These are phyloP conservation scores for Heliosperma pusillum DNA, from an alignment of 148 eudicot genomes.

Conservation along the genomic window DNA sequence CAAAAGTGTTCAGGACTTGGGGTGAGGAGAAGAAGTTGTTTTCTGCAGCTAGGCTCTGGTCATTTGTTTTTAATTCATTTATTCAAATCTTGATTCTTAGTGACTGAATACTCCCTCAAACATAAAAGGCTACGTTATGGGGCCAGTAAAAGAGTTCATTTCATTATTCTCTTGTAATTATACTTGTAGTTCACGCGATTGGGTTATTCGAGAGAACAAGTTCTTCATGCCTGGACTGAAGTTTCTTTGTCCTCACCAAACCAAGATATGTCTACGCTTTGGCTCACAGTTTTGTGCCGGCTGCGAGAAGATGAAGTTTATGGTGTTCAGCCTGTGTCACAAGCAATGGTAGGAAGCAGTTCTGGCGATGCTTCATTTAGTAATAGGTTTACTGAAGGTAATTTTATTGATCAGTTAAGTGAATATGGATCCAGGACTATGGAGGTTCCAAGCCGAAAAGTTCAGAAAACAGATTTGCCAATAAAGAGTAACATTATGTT, in stretches of 20 bases:
- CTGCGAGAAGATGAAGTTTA: conserved; percentile 62
- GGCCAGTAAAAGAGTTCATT: not conserved
- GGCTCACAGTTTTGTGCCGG: conserved; percentile 63
- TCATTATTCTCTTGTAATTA: not conserved
- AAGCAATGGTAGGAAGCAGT: conserved; percentile 24
- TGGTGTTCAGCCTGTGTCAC: conserved; percentile 33
- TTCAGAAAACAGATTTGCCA: not conserved
- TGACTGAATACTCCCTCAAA: not conserved
- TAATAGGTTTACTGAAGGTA: conserved; percentile 37
- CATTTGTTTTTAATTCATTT: not conserved
- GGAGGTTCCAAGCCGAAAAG: not conserved
- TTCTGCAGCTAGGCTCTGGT: not conserved
- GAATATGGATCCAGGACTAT: not conserved
- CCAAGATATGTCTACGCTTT: conserved; percentile 48
- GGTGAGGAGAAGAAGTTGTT: conserved; percentile 1
- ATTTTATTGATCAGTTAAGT: not conserved
- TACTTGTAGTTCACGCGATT: conserved; percentile 43
- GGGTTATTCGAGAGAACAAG: conserved; percentile 57
- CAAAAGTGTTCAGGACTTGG: not conserved
- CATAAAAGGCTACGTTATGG: not conserved
- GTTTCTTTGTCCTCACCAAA: conserved; percentile 36
- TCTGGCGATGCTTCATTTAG: conserved; percentile 32
- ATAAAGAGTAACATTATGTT: not conserved
- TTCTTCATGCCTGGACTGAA: conserved; percentile 47
- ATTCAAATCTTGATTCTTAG: not conserved